Base-by-base conservation (phyloP, 192 early-diverging fungal genomes). In the Backusella circina region DNA sequence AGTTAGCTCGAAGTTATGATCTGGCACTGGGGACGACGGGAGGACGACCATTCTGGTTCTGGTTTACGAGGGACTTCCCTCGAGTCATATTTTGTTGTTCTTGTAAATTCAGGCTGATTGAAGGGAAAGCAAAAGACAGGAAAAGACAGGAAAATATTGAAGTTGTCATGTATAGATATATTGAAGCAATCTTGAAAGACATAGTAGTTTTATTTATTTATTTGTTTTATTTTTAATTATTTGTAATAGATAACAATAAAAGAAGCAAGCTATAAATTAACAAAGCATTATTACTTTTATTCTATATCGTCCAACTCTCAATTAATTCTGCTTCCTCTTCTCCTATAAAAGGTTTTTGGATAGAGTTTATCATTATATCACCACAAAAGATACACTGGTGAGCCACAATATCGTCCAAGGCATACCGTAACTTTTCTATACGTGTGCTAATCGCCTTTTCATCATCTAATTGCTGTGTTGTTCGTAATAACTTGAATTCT, bases 371-470 rank as follows among this genome's bases (percentile, higher is more conserved):
- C 92, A 98, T 98, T 30, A 92, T 80, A 70, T 99, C 97, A 15
- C 97, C 95, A 47, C 98, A 99, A 16, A 97, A 81, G 23, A 93
- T 82, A 83, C 98, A 99, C 80, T 99, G 96, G 13, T 85, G 81
- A 12, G 93, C 91, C 0, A 97, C 85, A 50, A 95, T 82, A 4
- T 91, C 82, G 44, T 96, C 93, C 51, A 94, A 83, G 70, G 94
- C 91, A 61, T 91, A 87, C 36, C 78, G 78, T 21, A 88, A 68
- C 66, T 83, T 71, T 51, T 87, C 87, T 13, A 85, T 71, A 41
- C 79, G 70, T 13, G 81, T 79, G 35, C 83, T 75, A 21, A 87
- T 78, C 7, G 82, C 77, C 73, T 84, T 79, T 73, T 89, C 86
- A 44, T 86, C 83, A 12, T 80, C 82, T 15, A 72, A 70, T 1